Evolutionary conservation across 495 filamentous ascomycete species (phyloP).

Genomic region (Xylona heveae): DNA sequence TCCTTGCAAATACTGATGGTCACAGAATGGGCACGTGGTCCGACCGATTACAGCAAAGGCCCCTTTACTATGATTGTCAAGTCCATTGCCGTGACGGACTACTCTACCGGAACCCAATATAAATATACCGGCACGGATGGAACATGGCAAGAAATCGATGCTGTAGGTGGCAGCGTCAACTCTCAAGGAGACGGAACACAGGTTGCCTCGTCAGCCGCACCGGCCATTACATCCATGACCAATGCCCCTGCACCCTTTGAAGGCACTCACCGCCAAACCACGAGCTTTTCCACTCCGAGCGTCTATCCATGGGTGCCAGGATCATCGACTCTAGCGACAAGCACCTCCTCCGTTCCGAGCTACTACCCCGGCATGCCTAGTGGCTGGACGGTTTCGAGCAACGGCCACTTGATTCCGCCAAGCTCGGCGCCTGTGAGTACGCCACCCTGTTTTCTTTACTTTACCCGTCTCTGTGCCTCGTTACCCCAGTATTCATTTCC

Average conservation of each 20-base stretch:
- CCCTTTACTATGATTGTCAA: slow-evolving; percentile 76
- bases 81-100: slow-evolving; percentile 59
- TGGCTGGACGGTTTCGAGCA: slow-evolving; percentile 54
- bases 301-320: slow-evolving; percentile 38
- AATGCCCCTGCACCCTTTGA: slow-evolving; percentile 37
- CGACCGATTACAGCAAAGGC: slow-evolving; percentile 54
- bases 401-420: slow-evolving; percentile 44
- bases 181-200: slow-evolving; percentile 16
- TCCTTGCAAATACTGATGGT: too few species aligned
- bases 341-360: slow-evolving; percentile 17
- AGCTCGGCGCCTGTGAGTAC: slow-evolving; percentile 28
- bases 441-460: slow-evolving; percentile 3
- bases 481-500: too few species aligned
- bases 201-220: slow-evolving; percentile 20
- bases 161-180: slow-evolving; percentile 49
- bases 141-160: slow-evolving; percentile 56
- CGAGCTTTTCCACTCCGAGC: slow-evolving; percentile 24
- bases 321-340: slow-evolving; percentile 16
- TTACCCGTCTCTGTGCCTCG: neutral
- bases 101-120: slow-evolving; percentile 74
- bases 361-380: slow-evolving; percentile 34
- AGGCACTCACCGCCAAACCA: slow-evolving; percentile 36
- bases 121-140: slow-evolving; percentile 56
- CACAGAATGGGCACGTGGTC: slow-evolving; percentile 63
- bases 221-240: slow-evolving; percentile 31